Conservation (phyloP, 495 filamentous ascomycete species). For the Viridothelium virens region DNA sequence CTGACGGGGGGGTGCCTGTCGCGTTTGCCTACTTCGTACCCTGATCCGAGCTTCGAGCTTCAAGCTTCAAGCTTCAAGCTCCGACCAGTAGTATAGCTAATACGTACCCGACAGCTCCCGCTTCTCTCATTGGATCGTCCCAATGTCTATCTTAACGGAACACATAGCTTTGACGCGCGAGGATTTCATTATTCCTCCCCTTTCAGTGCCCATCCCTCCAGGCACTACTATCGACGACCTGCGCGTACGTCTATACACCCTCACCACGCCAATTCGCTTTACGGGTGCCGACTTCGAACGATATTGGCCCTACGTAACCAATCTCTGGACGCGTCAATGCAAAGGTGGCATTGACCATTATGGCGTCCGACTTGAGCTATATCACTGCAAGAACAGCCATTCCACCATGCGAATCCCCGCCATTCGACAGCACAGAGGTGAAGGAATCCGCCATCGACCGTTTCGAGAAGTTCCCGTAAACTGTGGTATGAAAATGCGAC, state of each 20-base stretch:
- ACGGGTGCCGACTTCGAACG: neutral
- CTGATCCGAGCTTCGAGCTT: too few relatives aligned
- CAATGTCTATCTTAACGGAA: neutral
- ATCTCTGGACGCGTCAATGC: conserved; percentile 7
- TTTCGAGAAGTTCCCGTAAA: neutral
- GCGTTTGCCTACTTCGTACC: too few relatives aligned
- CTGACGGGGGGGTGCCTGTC: too few relatives aligned
- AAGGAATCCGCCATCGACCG: neutral
- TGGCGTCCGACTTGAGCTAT: neutral
- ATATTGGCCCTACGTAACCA: conserved; percentile 7
- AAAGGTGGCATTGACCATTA: neutral
- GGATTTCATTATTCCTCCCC: neutral
- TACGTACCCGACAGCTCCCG: too few relatives aligned
- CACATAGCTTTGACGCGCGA: neutral
- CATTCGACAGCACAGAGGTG: neutral
- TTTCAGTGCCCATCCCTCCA: neutral
- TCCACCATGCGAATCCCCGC: neutral
- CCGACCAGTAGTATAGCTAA: too few relatives aligned
- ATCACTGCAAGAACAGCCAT: conserved; percentile 4
- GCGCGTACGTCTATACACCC: conserved; percentile 7
- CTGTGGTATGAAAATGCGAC: neutral
- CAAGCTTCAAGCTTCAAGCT: too few relatives aligned
- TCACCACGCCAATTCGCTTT: conserved; percentile 4
- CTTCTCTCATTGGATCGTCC: too few relatives aligned
- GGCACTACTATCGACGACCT: conserved; percentile 7